Conservation (phyloP, 1,284 basidiomycete species). For the Apiotrichum sp. region DNA sequence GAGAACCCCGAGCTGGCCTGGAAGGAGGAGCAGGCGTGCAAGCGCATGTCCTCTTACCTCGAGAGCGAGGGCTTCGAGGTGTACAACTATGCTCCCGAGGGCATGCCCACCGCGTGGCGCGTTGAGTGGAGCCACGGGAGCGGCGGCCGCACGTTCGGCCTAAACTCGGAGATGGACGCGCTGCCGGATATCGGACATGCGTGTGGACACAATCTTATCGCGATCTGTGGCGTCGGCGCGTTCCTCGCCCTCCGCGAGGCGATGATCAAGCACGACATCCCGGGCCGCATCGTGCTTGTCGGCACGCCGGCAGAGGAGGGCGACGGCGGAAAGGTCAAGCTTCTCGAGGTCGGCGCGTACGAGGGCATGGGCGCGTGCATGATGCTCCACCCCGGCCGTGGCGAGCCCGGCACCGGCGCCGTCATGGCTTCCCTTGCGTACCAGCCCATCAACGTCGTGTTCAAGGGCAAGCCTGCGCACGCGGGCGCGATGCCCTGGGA, state of each 20-base stretch:
- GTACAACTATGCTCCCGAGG: conserved; percentile 5
- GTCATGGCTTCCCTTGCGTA: conserved; percentile 26
- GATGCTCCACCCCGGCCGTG: conserved; percentile 18
- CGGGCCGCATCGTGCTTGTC: conserved; percentile 68
- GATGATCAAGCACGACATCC: conserved; percentile 58
- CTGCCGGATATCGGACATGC: conserved; percentile 60
- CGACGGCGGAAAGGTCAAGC: conserved; percentile 67
- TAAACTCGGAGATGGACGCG: conserved; percentile 59
- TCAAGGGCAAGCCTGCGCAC: conserved; percentile 56
- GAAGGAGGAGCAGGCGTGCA: conserved; percentile 29
- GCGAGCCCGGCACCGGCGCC: conserved; percentile 1
- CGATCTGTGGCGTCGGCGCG: conserved; percentile 69
- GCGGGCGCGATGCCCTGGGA: conserved; percentile 57
- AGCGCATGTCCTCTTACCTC: conserved; percentile 29
- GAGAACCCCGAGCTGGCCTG: conserved; percentile 39
- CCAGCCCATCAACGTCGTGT: conserved; percentile 23
- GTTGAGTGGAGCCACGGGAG: conserved; percentile 57
- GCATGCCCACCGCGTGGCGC: conserved; percentile 60
- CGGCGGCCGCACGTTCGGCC: conserved; percentile 58
- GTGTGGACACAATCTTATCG: conserved; percentile 82
- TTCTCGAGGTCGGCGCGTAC: conserved; percentile 69
- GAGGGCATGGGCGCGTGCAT: conserved; percentile 19
- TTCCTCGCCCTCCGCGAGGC: conserved; percentile 65
- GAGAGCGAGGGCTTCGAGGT: conserved; percentile 31
- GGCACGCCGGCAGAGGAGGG: conserved; percentile 83